Base-by-base conservation (phyloP, 108 stramenopile species). In the Schizochytrium sp. region DNA sequence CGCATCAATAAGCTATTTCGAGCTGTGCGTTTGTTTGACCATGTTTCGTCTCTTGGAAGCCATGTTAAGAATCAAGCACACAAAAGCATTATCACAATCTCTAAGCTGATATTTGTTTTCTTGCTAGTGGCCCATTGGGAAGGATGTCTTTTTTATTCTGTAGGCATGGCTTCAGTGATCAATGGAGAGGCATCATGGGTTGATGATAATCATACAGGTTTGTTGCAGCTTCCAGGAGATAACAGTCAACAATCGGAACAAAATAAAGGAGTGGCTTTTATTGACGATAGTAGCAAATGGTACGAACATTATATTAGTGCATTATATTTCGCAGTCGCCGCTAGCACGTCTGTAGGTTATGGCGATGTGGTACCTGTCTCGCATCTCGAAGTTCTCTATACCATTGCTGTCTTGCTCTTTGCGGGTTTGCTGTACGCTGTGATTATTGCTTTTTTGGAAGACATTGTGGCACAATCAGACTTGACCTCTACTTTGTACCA, bases 391-490 rank as follows among this genome's bases (percentile, higher is more conserved):
- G 90, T 93, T 45, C 57, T 92, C 58, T 95, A 92, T 61, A 88
- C 91, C 44, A 92, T 92, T 7, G 56, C 92, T 1, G 89, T 93
- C 8, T 72, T 95, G 10, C 50, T 95, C 28, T 50, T 94, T 5
- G 93, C 93, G 45, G 92, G 90, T 56, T n/a, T 72, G 3, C 90
- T 94, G 49, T 95, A 93, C 89, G 92, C 94, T 5, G 45, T 94
- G 12, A 88, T 93, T 28, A 92, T 95, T 90, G 92, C 90, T 3
- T 87, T 89, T 45, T 46, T 95, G 72, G 93, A 94, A 88, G 94
- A 95, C 87, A 94, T 95, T 28, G 94, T 95, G 46, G 72, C 94
- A 57, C 93, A 95, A 87, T 87, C 94, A 57, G 94, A 95, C 61
- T 93, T 95, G 3, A 95, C 94, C 12, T 91, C 90, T 7, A 93